Percentiles rank a stretch among this genome's conserved stretches.
Conservation (phyloP, 2,329 filamentous ascomycete genomes). For the Penicillium corylophilum region DNA sequence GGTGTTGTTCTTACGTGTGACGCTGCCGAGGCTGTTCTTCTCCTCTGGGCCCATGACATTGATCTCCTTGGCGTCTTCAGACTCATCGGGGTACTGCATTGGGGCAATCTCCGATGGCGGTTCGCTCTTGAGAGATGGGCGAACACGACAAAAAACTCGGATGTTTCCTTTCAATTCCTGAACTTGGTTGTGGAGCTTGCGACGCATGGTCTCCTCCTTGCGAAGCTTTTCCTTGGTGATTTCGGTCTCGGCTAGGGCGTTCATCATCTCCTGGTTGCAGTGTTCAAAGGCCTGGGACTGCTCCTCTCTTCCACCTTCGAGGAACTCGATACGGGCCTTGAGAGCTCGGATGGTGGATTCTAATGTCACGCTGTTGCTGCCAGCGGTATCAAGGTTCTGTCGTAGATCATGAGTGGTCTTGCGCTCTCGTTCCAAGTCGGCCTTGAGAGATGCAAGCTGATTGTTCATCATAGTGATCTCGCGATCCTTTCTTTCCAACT, state of each 20-base stretch:
- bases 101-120: constrained; percentile 62
- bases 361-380: constrained; percentile 63
- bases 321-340: constrained; percentile 78
- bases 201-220: constrained; percentile 83
- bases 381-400: constrained; percentile 59
- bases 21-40: constrained; percentile 72
- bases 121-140: constrained; percentile 66
- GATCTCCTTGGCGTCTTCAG: constrained; percentile 84
- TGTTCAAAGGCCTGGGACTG: constrained; percentile 82
- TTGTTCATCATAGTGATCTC: constrained; percentile 49
- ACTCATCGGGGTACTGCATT: constrained; percentile 74
- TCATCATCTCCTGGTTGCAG: constrained; percentile 76
- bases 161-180: constrained; percentile 98
- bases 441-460: constrained; percentile 43
- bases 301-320: constrained; percentile 85
- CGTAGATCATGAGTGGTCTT: constrained; percentile 59
- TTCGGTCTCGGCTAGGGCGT: constrained; percentile 69
- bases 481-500: constrained; percentile 54
- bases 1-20: constrained; percentile 74
- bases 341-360: constrained; percentile 75
- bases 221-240: constrained; percentile 77
- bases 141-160: constrained; percentile 93
- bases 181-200: constrained; percentile 95
- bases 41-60: constrained; percentile 80
- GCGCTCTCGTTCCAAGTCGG: constrained; percentile 62